Evolutionary conservation across 169 alveolate species (phyloP).

Genomic region (Cyclospora cayetanensis): DNA sequence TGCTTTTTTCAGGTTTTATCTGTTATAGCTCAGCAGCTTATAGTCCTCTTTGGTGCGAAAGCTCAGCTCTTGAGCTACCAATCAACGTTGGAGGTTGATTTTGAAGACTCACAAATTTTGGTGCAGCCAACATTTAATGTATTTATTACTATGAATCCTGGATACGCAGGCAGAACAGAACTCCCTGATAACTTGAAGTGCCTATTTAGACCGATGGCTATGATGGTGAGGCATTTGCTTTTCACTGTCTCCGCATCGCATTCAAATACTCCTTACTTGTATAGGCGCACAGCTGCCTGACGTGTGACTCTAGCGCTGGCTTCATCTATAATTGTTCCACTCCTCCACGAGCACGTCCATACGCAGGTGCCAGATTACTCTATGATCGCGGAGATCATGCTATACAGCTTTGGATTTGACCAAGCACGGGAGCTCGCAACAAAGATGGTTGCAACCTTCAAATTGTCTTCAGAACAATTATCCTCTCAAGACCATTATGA

Average conservation of each 20-base stretch:
- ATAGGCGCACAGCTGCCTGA: too few species aligned
- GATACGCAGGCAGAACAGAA: conserved; percentile 96
- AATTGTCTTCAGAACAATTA: conserved; percentile 85
- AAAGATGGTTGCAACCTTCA: conserved; percentile 91
- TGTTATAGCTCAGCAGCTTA: conserved; percentile 93
- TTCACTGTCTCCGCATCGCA: too few species aligned
- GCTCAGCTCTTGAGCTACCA: conserved; percentile 57
- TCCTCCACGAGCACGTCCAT: conserved; percentile 55
- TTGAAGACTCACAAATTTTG: conserved; percentile 91
- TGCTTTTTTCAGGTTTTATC: conserved; percentile 85
- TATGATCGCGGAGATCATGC: conserved; percentile 93
- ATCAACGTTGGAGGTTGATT: conserved; percentile 82
- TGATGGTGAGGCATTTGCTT: conserved; percentile 85
- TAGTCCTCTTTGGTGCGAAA: conserved; percentile 66
- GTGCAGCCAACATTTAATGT: conserved; percentile 95
- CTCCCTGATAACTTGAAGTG: conserved; percentile 97
- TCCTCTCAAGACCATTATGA: conserved; percentile 95
- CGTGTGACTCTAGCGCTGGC: too few species aligned
- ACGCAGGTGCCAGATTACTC: conserved; percentile 95
- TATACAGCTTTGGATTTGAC: conserved; percentile 94
- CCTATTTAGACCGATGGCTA: conserved; percentile 96
- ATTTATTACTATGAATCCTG: conserved; percentile 97
- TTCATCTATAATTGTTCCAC: too few species aligned
- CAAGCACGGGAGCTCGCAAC: conserved; percentile 92
- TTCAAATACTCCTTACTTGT: too few species aligned